Percentiles rank a stretch among this genome's conserved stretches.
These are phyloP conservation scores for Eucalyptus rudis DNA, from an alignment of 345 rosid species.

Conservation along the genomic window DNA sequence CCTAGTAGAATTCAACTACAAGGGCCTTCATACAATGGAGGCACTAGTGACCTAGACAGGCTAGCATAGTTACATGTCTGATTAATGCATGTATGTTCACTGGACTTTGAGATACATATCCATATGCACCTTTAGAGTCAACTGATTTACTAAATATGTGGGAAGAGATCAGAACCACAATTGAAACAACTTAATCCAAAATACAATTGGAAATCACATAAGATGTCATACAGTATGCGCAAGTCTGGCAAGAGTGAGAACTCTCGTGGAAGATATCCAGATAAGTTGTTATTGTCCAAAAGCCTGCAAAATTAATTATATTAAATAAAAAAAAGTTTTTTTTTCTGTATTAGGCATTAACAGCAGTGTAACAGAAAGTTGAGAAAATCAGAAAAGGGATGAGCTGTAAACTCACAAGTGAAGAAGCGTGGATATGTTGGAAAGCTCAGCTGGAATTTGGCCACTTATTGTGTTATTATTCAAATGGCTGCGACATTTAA, in stretches of 20 bases:
- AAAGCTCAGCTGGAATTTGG: slow-evolving; percentile 60
- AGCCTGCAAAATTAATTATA: slow-evolving; percentile 35
- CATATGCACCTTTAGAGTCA: neutral
- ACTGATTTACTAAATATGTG: neutral
- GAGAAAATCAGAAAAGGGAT: neutral
- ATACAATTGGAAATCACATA: neutral
- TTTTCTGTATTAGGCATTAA: neutral
- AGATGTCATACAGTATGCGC: slow-evolving; percentile 57
- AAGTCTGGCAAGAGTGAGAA: slow-evolving; percentile 39
- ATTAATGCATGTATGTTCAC: neutral
- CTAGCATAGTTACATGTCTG: neutral
- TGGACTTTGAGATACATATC: neutral
- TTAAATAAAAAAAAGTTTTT: neutral
- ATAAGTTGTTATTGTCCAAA: slow-evolving; percentile 65
- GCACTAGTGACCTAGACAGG: neutral
- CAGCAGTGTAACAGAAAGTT: neutral
- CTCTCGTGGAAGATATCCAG: slow-evolving; percentile 61
- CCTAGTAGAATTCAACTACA: neutral
- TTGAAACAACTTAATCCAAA: neutral
- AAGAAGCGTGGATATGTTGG: slow-evolving; percentile 40
- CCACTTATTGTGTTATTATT: slow-evolving; percentile 83
- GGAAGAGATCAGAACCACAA: neutral
- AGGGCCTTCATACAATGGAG: neutral
- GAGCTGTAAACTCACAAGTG: slow-evolving; percentile 54
- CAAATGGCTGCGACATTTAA: slow-evolving; percentile 60